Evolutionary conservation across 2,329 filamentous ascomycete species (phyloP), one percentile per base, ranked within the genome.

Genomic region (Xylaria hypoxylon): DNA sequence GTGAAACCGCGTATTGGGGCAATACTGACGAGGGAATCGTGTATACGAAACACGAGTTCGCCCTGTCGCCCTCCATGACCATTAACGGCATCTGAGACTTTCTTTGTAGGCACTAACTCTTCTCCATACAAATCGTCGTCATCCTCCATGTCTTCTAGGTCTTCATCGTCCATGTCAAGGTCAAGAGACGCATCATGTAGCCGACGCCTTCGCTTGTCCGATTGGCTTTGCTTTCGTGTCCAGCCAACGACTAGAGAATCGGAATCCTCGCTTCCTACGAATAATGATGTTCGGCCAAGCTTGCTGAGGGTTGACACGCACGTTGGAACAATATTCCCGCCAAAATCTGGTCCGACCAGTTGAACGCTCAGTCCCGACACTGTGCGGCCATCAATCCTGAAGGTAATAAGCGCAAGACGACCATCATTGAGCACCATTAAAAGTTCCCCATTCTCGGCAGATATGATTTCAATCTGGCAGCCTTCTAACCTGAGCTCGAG

Each of bases 341-440:
- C 91, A 26, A 86, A 83, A 60, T 92, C 88, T 44, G 81, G 74
- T 4, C 86, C 76, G 5, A 97, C 83, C 44, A 87, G 79, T 69
- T 87, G 89, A 59, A 99, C 80, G n/a, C 86, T 88, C 67, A 99
- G 84, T 1, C 93, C 94, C 28, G 94, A 97, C 1, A 99, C 93
- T 2, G 92, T 96, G 61, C 96, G 88, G 17, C 96, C 96, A 76
- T 97, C 94, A 67, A 97, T 87, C 61, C 89, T 90, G 81, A 99
- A 97, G 17, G 87, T 90, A 13, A 98, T 79, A 24, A 96, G 85
- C 10, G 89, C 89, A 53, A 97, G 83, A 22, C 87, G 86, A 0
- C 96, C 96, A 72, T 91, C 89, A 62, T 88, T 88, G 28, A 97
- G 84, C 6, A 96, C 86, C 38, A 99, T 83, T n/a, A 99, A 82